Evolutionary conservation across 2,329 filamentous ascomycete species (phyloP).

Genomic region (Penicillium crustosum): DNA sequence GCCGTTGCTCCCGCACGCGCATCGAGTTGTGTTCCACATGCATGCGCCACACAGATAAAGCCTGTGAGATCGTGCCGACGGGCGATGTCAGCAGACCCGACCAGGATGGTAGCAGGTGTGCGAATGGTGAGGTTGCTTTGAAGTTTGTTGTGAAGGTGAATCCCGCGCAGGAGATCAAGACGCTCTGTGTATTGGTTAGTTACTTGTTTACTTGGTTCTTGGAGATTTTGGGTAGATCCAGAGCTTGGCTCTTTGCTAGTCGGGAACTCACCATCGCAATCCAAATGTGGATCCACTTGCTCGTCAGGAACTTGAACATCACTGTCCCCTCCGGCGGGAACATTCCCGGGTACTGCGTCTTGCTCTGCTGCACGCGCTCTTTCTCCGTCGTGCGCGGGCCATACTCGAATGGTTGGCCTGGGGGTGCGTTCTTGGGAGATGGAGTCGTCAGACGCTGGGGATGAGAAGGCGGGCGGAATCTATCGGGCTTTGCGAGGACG

Average conservation of each 20-base stretch:
- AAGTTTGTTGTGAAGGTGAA: slow-evolving; percentile 79
- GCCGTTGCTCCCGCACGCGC: slow-evolving; percentile 69
- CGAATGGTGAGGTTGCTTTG: slow-evolving; percentile 73
- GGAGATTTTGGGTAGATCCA: neutral
- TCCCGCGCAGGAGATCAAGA: slow-evolving; percentile 66
- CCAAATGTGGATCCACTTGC: slow-evolving; percentile 70
- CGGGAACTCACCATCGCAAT: slow-evolving; percentile 71
- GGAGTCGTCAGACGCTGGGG: slow-evolving; percentile 60
- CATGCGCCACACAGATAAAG: slow-evolving; percentile 71
- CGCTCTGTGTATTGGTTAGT: slow-evolving; percentile 51
- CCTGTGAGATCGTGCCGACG: slow-evolving; percentile 62
- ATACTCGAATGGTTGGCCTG: slow-evolving; percentile 62
- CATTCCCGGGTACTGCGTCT: slow-evolving; percentile 79
- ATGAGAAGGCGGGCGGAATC: slow-evolving; percentile 91
- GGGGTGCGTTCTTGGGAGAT: slow-evolving; percentile 14
- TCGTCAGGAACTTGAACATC: slow-evolving; percentile 81
- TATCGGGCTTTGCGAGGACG: slow-evolving; percentile 80
- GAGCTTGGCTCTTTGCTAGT: neutral
- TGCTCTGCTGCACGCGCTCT: slow-evolving; percentile 57
- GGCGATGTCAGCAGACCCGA: slow-evolving; percentile 70
- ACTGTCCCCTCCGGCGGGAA: slow-evolving; percentile 82
- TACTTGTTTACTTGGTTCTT: neutral
- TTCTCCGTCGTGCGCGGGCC: slow-evolving; percentile 71
- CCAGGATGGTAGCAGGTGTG: slow-evolving; percentile 71
- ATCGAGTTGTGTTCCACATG: slow-evolving; percentile 71